These are phyloP conservation scores for Scheffersomyces titani DNA, from an alignment of 1,139 yeast genomes.

Conservation along the genomic window DNA sequence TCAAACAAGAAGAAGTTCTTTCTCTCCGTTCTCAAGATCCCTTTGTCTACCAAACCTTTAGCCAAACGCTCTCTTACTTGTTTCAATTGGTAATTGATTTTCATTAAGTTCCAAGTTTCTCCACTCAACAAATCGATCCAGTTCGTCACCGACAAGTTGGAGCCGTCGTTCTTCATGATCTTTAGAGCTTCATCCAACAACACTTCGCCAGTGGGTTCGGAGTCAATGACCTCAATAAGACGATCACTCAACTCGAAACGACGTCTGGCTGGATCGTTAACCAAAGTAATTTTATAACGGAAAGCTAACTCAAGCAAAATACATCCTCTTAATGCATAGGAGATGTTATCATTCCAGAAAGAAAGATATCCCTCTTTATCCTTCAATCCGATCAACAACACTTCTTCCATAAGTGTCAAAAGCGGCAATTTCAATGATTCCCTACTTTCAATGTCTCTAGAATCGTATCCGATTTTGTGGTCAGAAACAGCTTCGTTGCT, in stretches of 20 bases:
- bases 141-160: slow-evolving; percentile 75
- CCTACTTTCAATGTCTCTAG: slow-evolving; percentile 59
- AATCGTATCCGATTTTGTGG: slow-evolving; percentile 82
- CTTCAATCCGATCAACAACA: slow-evolving; percentile 84
- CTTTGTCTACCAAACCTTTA: slow-evolving; percentile 96
- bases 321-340: slow-evolving; percentile 95
- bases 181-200: slow-evolving; percentile 90
- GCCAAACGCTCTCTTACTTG: slow-evolving; percentile 97
- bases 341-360: slow-evolving; percentile 97
- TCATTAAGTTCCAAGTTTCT: slow-evolving; percentile 96
- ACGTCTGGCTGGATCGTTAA: slow-evolving; percentile 91
- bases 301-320: slow-evolving; percentile 89
- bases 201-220: slow-evolving; percentile 91
- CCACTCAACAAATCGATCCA: slow-evolving; percentile 96
- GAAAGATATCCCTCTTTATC: slow-evolving; percentile 95
- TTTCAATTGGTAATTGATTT: slow-evolving; percentile 90
- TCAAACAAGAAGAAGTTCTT: slow-evolving; percentile 92
- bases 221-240: slow-evolving; percentile 81
- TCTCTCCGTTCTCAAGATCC: slow-evolving; percentile 93
- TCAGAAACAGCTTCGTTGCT: slow-evolving; percentile 21
- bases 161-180: slow-evolving; percentile 83
- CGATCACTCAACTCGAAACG: slow-evolving; percentile 88
- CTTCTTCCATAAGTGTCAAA: slow-evolving; percentile 95
- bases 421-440: slow-evolving; percentile 58
- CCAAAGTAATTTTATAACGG: slow-evolving; percentile 84